Base-by-base conservation (phyloP, 441 rosid species). In the Pelargonium cotyledonis region DNA sequence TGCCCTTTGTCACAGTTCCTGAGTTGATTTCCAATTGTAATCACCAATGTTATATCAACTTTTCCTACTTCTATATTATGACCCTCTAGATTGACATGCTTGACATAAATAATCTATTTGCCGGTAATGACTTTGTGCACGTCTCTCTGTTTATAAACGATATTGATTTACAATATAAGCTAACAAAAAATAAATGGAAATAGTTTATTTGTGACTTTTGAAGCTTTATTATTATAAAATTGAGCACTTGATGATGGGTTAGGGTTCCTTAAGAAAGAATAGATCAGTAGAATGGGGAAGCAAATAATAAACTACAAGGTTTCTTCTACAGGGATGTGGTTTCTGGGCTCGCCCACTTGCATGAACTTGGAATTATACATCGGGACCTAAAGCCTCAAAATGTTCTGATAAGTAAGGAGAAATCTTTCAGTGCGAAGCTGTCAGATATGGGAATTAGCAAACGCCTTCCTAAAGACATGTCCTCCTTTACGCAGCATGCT, bases 391-490 rank as follows among this genome's bases (percentile, higher is more conserved):
- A 90, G 85, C 99, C 99, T 74, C 97, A 86, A 72, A 91, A 91
- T 85, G 96, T 95, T 38, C 83, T 90, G 87, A 90, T 95, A 68
- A 80, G 80, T 68, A 87, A 80, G 77, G 82, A 85, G 63, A 86
- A 79, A 79, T 73, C 87, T 64, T 31, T 87, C 10, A 80, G 87
- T 77, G 99, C 99, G 8, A 95, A 91, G 82, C 79, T 95, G 70
- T 91, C 97, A 8, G 99, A 94, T 80, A 95, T 95, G 99, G 97
- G 97, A 68, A 86, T 95, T 70, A 91, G 97, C 83, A 94, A 86
- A 77, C 86, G 84, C 76, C 89, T 91, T 65, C 73, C 77, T 60
- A 89, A 86, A 8, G 89, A 91, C 75, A 87, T 82, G 83, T 86
- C 95, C 81, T 87, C 94, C 38, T 82, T 89, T 76, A 88, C 92